A percentile compares a stretch with the other conserved stretches of the same genome.
Conservation (phyloP, 441 rosid genomes). For the Sinapis alba region DNA sequence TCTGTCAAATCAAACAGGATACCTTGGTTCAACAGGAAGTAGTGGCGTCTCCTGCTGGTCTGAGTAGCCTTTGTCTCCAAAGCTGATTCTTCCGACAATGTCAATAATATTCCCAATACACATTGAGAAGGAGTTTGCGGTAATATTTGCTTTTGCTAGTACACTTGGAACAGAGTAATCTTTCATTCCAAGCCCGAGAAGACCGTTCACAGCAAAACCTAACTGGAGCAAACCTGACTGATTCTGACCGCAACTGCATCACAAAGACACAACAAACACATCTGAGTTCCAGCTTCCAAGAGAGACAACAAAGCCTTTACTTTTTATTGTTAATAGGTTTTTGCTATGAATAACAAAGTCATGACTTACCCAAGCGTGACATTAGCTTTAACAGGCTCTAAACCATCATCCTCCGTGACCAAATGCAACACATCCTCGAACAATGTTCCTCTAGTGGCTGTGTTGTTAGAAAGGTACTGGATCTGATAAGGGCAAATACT, state of each 20-base stretch:
- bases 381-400: constrained; percentile 49
- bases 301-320: neutral
- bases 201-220: constrained; percentile 69
- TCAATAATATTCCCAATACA: constrained; percentile 55
- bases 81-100: constrained; percentile 76
- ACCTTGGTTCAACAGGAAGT: constrained; percentile 53
- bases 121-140: constrained; percentile 85
- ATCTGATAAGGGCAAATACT: constrained; percentile 67
- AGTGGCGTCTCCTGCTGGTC: constrained; percentile 80
- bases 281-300: neutral
- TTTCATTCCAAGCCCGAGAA: constrained; percentile 81
- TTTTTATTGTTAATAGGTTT: neutral
- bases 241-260: constrained; percentile 72
- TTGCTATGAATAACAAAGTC: neutral
- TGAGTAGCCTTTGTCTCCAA: constrained; percentile 83
- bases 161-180: constrained; percentile 77
- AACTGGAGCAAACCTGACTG: constrained; percentile 73
- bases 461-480: constrained; percentile 43
- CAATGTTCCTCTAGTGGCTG: constrained; percentile 60
- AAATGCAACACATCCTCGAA: constrained; percentile 77
- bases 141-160: constrained; percentile 62
- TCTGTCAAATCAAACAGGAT: constrained; percentile 10
- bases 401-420: constrained; percentile 43
- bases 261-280: neutral
- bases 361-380: constrained; percentile 73